Evolutionary conservation across 257 asterid species (phyloP).

Genomic region (Solanum ossicruentum): DNA sequence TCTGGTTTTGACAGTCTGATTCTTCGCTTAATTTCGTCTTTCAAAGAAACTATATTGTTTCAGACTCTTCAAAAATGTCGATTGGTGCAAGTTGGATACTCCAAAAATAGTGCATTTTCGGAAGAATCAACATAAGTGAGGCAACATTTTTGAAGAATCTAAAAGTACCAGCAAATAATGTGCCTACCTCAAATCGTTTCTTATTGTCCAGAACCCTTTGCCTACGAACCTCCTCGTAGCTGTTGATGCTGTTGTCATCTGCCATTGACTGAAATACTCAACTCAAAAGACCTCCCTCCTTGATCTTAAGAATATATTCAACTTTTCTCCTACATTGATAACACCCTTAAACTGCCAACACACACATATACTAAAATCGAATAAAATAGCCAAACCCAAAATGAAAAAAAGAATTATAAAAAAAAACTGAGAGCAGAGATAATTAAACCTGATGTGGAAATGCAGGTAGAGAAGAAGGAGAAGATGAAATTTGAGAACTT

Average conservation of each 20-base stretch:
- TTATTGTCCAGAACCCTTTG: constrained; percentile 66
- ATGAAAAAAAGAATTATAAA: not conserved
- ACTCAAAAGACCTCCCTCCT: constrained; percentile 1
- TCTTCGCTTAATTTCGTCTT: not conserved
- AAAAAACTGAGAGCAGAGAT: not conserved
- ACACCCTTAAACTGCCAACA: not conserved
- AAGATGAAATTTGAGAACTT: not conserved
- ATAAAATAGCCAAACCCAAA: not conserved
- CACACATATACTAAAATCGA: not conserved
- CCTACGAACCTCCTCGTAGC: constrained; percentile 62
- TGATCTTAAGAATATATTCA: not conserved
- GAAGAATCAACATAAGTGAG: not conserved
- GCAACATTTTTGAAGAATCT: not conserved
- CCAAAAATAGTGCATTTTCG: not conserved
- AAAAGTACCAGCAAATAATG: not conserved
- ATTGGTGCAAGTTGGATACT: not conserved
- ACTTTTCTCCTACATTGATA: not conserved
- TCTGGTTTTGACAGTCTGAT: not conserved
- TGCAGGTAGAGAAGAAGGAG: not conserved
- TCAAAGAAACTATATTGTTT: not conserved
- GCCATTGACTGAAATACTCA: constrained; percentile 23
- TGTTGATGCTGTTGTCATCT: constrained; percentile 15
- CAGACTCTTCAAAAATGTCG: not conserved
- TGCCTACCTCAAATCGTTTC: constrained; percentile 53
- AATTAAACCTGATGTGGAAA: not conserved